phyloP scores from a whole-genome alignment of 805 yeast genomes.

The Wickerhamiella azymoides region DNA sequence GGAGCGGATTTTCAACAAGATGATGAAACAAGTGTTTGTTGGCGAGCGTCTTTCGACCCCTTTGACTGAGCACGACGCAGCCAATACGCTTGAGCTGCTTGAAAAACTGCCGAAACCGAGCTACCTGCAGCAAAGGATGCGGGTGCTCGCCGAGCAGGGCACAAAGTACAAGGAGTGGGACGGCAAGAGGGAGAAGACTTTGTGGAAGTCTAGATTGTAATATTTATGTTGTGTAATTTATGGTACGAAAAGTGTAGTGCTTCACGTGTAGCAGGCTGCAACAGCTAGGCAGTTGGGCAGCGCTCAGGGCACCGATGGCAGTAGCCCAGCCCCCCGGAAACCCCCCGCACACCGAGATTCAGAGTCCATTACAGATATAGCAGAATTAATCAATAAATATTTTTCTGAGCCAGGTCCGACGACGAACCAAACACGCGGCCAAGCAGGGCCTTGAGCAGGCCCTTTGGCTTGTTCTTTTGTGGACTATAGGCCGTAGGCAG shows the following conservation, averaged over 20 bases:
- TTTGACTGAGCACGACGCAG: neutral
- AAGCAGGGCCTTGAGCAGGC: constrained; percentile 14
- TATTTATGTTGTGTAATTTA: no score
- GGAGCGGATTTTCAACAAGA: constrained; percentile 66
- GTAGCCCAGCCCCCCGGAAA: no score
- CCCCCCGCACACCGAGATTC: no score
- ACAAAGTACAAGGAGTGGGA: constrained; percentile 17
- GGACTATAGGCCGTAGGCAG: constrained; percentile 39
- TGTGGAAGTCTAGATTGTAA: constrained; percentile 6
- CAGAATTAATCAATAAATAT: constrained; percentile 2
- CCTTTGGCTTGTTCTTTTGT: constrained; percentile 11
- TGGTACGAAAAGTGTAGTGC: no score
- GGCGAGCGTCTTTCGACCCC: neutral
- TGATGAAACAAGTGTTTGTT: constrained; percentile 58
- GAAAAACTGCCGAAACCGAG: constrained; percentile 20
- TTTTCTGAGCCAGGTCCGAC: constrained; percentile 1
- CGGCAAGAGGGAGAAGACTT: constrained; percentile 11
- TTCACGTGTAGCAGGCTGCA: no score
- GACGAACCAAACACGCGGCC: constrained; percentile 10
- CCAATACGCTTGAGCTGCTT: constrained; percentile 3
- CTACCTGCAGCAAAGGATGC: constrained; percentile 18
- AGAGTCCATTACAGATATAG: no score
- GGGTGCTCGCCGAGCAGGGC: constrained; percentile 25
- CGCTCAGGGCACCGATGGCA: no score
- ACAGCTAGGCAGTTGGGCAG: no score